A percentile compares a stretch with the other conserved stretches of the same genome.
These are phyloP conservation scores for Raffaelea albimanens DNA, from an alignment of 2,329 filamentous ascomycete genomes.

Conservation along the genomic window DNA sequence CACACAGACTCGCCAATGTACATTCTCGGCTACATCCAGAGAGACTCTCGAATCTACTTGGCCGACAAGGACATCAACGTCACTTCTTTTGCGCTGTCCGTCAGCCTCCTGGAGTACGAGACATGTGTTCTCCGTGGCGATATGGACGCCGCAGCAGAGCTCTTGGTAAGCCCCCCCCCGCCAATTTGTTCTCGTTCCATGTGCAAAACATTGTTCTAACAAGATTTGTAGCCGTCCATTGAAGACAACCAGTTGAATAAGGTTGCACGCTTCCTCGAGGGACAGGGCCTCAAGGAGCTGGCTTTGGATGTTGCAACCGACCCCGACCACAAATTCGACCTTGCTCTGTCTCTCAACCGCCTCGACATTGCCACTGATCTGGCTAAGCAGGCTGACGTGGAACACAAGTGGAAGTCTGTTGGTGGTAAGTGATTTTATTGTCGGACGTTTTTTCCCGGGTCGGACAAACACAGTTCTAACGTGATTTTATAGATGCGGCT, in stretches of 20 bases:
- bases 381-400: conserved; percentile 71
- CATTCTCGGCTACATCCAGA: conserved; percentile 85
- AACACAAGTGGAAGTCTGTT: conserved; percentile 98
- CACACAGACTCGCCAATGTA: conserved; percentile 97
- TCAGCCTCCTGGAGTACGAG: conserved; percentile 93
- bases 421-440: conserved; percentile 40
- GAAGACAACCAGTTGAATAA: conserved; percentile 95
- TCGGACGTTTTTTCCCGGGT: too few species aligned
- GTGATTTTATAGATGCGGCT: conserved; percentile 54
- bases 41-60: conserved; percentile 91
- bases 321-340: conserved; percentile 90
- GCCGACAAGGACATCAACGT: conserved; percentile 92
- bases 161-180: conserved; percentile 43
- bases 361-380: conserved; percentile 79
- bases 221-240: conserved; percentile 47
- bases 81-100: conserved; percentile 81
- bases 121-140: conserved; percentile 90
- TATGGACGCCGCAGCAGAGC: conserved; percentile 79
- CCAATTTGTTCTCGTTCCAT: neutral
- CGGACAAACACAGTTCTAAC: too few species aligned
- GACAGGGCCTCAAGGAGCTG: conserved; percentile 78
- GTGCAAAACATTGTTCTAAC: too few species aligned
- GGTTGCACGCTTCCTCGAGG: conserved; percentile 90
- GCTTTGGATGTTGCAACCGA: conserved; percentile 92
- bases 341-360: conserved; percentile 73